These are phyloP conservation scores for Thermothielavioides terrestris DNA, from an alignment of 495 filamentous ascomycete genomes.

Conservation along the genomic window DNA sequence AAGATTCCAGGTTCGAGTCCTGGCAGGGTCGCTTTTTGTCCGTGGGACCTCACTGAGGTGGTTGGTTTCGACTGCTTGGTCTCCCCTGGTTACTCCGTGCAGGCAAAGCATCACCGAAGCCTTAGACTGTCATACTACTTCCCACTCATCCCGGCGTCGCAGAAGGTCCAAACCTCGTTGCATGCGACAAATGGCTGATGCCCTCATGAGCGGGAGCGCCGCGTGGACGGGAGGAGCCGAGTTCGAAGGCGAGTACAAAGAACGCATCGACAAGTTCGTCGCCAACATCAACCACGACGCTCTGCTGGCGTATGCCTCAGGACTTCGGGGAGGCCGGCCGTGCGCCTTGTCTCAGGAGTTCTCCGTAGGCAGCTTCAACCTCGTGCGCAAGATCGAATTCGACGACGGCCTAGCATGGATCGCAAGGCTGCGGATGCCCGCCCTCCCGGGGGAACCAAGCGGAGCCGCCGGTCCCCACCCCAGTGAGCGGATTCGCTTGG, in stretches of 20 bases:
- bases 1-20: too few species aligned
- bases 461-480: neutral
- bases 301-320: neutral
- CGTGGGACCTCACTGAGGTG: too few species aligned
- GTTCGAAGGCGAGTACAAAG: neutral
- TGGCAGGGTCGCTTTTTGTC: too few species aligned
- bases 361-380: neutral
- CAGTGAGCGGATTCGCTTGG: neutral
- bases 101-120: too few species aligned
- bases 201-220: neutral
- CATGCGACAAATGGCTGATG: neutral
- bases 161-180: neutral
- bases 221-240: neutral
- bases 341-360: neutral
- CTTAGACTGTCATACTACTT: too few species aligned
- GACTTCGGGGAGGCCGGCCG: neutral
- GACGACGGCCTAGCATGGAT: neutral
- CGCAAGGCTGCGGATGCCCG: neutral
- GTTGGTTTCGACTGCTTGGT: too few species aligned
- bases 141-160: too few species aligned
- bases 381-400: conserved; percentile 1
- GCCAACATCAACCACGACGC: neutral
- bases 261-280: neutral
- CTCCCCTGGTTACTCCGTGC: too few species aligned
- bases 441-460: neutral